Conservation (phyloP, 2,329 filamentous ascomycete species). For the Diaporthe sp. region DNA sequence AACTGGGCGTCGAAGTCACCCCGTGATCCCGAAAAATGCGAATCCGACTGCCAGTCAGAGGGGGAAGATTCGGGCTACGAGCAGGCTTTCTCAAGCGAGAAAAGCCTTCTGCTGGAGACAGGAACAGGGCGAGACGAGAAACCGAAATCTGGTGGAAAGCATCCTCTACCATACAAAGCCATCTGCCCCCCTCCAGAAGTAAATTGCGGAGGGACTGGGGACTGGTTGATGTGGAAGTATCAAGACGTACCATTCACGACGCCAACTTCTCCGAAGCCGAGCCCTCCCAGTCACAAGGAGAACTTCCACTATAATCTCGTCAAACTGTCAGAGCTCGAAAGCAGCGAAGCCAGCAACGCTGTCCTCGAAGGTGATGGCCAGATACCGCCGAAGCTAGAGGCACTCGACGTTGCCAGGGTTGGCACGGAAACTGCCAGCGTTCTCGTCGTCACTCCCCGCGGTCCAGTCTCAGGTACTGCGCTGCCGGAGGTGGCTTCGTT, state of each 20-base stretch:
- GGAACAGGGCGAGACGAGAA: background rate
- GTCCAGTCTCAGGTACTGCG: background rate
- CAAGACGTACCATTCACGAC: background rate
- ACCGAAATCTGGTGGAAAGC: background rate
- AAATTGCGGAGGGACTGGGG: fast-evolving
- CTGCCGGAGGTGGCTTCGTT: background rate
- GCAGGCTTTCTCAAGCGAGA: background rate
- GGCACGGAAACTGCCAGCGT: background rate
- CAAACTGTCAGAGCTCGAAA: background rate
- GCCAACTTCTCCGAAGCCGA: background rate
- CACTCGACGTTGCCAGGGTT: background rate
- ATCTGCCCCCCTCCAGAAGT: background rate
- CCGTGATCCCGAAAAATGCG: background rate
- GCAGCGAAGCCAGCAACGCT: background rate
- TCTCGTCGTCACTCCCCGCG: background rate
- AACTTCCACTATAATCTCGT: background rate
- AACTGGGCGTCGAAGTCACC: background rate
- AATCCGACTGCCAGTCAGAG: background rate
- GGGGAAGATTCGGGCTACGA: background rate
- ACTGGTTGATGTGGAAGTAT: background rate
- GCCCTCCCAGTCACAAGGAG: background rate
- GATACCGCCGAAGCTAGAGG: background rate
- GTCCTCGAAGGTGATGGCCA: background rate
- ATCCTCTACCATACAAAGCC: background rate
- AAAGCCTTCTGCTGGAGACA: background rate